Evolutionary conservation across 805 yeast species (phyloP), one percentile per base, ranked within the genome.

Genomic region (Maudiozyma pseudohumilis): DNA sequence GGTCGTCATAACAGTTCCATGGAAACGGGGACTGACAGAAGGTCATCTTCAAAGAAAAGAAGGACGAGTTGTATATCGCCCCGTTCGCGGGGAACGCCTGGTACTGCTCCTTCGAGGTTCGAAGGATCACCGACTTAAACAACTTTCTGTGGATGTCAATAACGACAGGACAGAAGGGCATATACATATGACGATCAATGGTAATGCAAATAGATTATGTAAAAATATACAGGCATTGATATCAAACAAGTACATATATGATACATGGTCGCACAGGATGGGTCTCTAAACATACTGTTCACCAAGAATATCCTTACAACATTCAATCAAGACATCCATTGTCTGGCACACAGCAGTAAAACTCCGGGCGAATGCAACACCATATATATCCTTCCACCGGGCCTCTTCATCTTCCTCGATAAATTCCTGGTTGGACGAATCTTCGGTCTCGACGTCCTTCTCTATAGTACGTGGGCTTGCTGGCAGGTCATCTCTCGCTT

Each of bases 371-470:
- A 69, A 69, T 1, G 73, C 73, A 56, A 69, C 60, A 9, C 70
- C 70, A 43, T 70, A 74, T 21, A 70, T 63, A 32, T 64, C 66
- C 8, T 63, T 61, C 75, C 74, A 70, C 41, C 68, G 63, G 10
- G 55, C 40, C 44, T 55, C 57, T 41, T 54, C 54, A 21, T 36
- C 29, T 11, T 28, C 40, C 18, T 40, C 40, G 10, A 22, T 10
- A 6, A 28, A 34, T 22, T 18, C 22, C 10, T 16, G 15, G 9
- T 19, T 29, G 1, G 32, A 29, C 4, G 11, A 20, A 2, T n/a
- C n/a, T 11, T 23, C 33, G 13, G 24, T n/a, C 6, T 10, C 17
- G 16, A 15, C 15, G 13, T 11, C 2, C 8, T 19, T 11, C 40
- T 22, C 25, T 26, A 34, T 13, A 40, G 40, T 10, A 22, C 29